Conservation (phyloP, 2,329 filamentous ascomycete genomes). For the Nigrograna mackinnonii region DNA sequence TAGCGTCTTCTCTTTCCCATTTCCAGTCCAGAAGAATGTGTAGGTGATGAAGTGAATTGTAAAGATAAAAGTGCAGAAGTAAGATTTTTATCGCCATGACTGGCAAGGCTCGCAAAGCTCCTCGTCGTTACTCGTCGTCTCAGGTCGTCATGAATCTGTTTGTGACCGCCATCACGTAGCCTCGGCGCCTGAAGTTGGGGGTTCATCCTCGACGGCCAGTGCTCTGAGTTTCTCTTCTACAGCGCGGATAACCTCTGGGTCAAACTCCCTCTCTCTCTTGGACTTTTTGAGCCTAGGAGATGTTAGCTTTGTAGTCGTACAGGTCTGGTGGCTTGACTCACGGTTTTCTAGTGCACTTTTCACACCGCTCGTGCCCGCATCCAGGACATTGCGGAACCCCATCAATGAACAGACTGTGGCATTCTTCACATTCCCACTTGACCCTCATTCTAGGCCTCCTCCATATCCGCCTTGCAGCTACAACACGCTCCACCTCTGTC, state of each 20-base stretch:
- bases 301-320: constrained; percentile 11
- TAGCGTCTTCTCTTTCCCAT: no score
- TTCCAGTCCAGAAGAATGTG: neutral
- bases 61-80: neutral
- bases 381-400: constrained; percentile 60
- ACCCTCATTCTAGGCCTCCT: constrained; percentile 49
- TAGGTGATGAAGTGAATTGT: neutral
- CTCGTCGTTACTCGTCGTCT: constrained; percentile 9
- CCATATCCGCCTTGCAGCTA: constrained; percentile 42
- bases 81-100: neutral
- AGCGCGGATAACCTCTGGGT: constrained; percentile 62
- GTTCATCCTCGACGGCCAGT: constrained; percentile 29
- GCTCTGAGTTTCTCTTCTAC: constrained; percentile 59
- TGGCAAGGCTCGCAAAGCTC: neutral
- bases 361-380: constrained; percentile 65
- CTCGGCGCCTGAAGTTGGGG: constrained; percentile 1
- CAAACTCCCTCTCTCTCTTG: constrained; percentile 58
- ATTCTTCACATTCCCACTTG: constrained; percentile 62
- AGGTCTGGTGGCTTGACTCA: constrained; percentile 28
- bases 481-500: constrained; percentile 27
- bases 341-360: constrained; percentile 60
- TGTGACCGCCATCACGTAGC: constrained; percentile 3
- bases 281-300: constrained; percentile 59
- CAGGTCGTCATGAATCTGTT: constrained; percentile 2
- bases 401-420: constrained; percentile 61